Evolutionary conservation across 202 grass and related monocot species (phyloP).

Genomic region (Setaria viridis): DNA sequence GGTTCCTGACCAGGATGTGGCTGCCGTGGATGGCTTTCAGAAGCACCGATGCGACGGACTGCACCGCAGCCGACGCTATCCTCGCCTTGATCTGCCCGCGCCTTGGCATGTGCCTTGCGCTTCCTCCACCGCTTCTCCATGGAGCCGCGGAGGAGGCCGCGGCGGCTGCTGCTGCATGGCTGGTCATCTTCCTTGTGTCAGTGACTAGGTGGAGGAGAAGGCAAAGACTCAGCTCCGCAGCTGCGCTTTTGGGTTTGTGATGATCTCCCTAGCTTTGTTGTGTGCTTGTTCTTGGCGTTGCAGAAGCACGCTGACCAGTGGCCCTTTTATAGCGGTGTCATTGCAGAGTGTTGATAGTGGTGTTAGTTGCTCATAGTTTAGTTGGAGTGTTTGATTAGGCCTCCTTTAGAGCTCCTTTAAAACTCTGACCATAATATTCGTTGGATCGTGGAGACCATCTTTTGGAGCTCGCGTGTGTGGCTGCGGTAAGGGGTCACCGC

Average conservation of each 20-base stretch:
- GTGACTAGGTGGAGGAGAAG: background rate
- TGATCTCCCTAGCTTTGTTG: background rate
- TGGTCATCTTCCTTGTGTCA: slow-evolving; percentile 40
- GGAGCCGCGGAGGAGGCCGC: background rate
- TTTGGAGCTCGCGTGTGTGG: slow-evolving; percentile 15
- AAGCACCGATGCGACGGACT: slow-evolving; percentile 51
- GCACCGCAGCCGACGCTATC: slow-evolving; percentile 42
- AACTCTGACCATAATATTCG: slow-evolving; percentile 38
- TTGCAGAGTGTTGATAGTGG: slow-evolving; percentile 10
- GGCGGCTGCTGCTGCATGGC: background rate
- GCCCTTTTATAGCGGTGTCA: slow-evolving; percentile 41
- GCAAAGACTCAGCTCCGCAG: background rate
- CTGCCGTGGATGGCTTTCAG: slow-evolving; percentile 40
- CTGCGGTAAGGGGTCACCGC: slow-evolving; percentile 2
- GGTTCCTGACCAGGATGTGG: slow-evolving; percentile 51
- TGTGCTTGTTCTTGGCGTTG: slow-evolving; percentile 21
- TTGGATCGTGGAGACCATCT: slow-evolving; percentile 19
- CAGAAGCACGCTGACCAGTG: background rate
- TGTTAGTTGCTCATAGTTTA: slow-evolving; percentile 40
- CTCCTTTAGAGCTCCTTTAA: background rate
- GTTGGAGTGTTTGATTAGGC: slow-evolving; percentile 24
- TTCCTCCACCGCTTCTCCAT: slow-evolving; percentile 12
- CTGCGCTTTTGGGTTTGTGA: background rate
- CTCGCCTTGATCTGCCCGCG: slow-evolving; percentile 59
- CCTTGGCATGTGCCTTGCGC: slow-evolving; percentile 38